Base-by-base conservation (phyloP, 805 yeast genomes). In the Kluyveromyces starmeri region DNA sequence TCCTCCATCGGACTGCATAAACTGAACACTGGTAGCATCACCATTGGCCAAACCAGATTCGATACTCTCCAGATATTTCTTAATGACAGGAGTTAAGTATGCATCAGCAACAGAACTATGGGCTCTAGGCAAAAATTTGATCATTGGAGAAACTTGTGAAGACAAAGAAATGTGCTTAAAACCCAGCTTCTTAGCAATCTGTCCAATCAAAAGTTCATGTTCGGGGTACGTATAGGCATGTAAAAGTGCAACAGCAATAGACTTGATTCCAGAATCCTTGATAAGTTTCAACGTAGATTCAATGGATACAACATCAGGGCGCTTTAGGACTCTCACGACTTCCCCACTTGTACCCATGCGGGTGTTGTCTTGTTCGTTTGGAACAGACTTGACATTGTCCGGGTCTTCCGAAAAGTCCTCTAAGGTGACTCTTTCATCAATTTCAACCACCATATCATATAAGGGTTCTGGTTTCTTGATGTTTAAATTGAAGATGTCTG, bases 1-100 rank as follows among this genome's bases (percentile, higher is more conserved):
- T 2, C 97, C 97, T 38, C 97, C 97, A 55, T 89, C 95, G 9
- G 95, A 83, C 59, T 89, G 95, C 97, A 89, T 89, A 58, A 89
- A 89, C 45, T 81, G 78, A 39, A 83, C 72, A 32, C 58, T 56
- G 3, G 71, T 59, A n/a, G 51, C 43, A 10, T 51, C 55, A 1
- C 74, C 74, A 29, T 73, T 71, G 15, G 58, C 58, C 40, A 83
- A 67, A 4, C 92, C 92, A 2, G 64, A 49, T 33, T 73, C 71
- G 47, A 83, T 78, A 12, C 76, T 71, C 12, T 63, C 50, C 25
- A 83, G 57, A 50, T 83, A 83, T 19, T 71, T 70, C 42, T 73
- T 67, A 32, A 83, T 79, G 29, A 77, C 83, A 2, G 95, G 95
- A 1, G 92, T 80, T 34, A 84, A 59, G 52, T 83, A 83, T 1